Percentiles rank a stretch among this genome's conserved stretches.
phyloP scores from a whole-genome alignment of 352 stramenopile species.

The Globisporangium nodosum region DNA sequence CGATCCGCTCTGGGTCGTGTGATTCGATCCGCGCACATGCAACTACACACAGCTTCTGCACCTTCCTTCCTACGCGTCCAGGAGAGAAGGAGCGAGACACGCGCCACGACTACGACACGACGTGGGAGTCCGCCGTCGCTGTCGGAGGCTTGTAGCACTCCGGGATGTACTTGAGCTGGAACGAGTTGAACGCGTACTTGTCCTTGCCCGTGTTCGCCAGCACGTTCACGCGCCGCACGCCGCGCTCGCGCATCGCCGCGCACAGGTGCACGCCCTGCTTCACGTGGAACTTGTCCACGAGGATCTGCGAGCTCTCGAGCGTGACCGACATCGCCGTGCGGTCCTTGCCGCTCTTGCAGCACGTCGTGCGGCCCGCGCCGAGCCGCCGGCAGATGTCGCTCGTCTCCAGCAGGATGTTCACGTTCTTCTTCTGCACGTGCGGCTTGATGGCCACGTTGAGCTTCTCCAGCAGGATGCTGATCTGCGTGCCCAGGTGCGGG shows the following conservation, averaged over 20 bases:
- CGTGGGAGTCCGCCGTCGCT: slow-evolving; percentile 70
- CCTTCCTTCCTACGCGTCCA: not conserved
- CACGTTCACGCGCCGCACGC: slow-evolving; percentile 80
- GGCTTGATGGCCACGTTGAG: slow-evolving; percentile 51
- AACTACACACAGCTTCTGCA: slow-evolving; percentile 2
- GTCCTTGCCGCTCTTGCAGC: slow-evolving; percentile 98
- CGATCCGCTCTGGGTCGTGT: slow-evolving; percentile 65
- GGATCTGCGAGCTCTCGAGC: slow-evolving; percentile 91
- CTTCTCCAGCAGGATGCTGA: slow-evolving; percentile 47
- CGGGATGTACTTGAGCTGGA: slow-evolving; percentile 97
- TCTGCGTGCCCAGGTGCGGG: slow-evolving; percentile 45
- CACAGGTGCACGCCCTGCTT: slow-evolving; percentile 82
- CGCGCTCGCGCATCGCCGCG: slow-evolving; percentile 82
- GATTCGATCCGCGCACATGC: slow-evolving; percentile 3
- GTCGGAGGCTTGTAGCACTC: slow-evolving; percentile 88
- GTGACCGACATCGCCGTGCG: slow-evolving; percentile 97
- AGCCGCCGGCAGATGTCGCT: slow-evolving; percentile 88
- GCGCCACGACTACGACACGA: slow-evolving; percentile 47
- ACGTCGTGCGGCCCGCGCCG: slow-evolving; percentile 89
- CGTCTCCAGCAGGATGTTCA: slow-evolving; percentile 84
- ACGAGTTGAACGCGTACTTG: slow-evolving; percentile 96
- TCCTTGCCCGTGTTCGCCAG: slow-evolving; percentile 85
- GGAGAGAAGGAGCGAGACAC: not conserved
- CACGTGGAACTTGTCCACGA: slow-evolving; percentile 85
- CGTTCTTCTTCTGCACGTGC: slow-evolving; percentile 80